Conservation (phyloP, 225 moss, liverwort and hornwort genomes). For the Marchantia paleacea region DNA sequence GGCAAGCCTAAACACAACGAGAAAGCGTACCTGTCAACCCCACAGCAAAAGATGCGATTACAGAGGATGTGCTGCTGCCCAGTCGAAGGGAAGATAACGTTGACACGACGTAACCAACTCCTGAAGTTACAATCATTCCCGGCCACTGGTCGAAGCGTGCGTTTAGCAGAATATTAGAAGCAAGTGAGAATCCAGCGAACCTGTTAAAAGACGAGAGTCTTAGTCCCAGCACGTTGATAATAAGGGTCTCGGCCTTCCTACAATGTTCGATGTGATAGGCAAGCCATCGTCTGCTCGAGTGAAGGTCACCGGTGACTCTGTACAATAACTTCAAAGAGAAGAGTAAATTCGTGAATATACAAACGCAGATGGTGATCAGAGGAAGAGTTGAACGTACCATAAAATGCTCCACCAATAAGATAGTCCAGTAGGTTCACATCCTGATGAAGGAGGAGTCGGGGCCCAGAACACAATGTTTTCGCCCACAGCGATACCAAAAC, state of each 20-base stretch:
- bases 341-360: neutral
- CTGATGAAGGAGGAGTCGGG: slow-evolving; percentile 21
- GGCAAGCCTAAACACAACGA: neutral
- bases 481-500: slow-evolving; percentile 83
- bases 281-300: neutral
- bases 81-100: slow-evolving; percentile 38
- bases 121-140: slow-evolving; percentile 76
- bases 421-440: slow-evolving; percentile 40
- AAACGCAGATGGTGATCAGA: neutral
- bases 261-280: too few relatives aligned
- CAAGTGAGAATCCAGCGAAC: slow-evolving; percentile 59
- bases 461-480: slow-evolving; percentile 79
- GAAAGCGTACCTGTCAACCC: slow-evolving; percentile 55
- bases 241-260: too few relatives aligned
- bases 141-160: slow-evolving; percentile 87
- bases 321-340: neutral
- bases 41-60: slow-evolving; percentile 69
- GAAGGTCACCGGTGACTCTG: neutral
- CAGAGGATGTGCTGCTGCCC: slow-evolving; percentile 55
- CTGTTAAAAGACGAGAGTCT: slow-evolving; percentile 31
- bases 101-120: slow-evolving; percentile 64
- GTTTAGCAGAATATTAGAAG: slow-evolving; percentile 71
- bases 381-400: slow-evolving; percentile 38
- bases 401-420: slow-evolving; percentile 56
- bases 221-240: neutral